These are phyloP conservation scores for Boletus rubropictus DNA, from an alignment of 768 basidiomycete species.

Conservation along the genomic window DNA sequence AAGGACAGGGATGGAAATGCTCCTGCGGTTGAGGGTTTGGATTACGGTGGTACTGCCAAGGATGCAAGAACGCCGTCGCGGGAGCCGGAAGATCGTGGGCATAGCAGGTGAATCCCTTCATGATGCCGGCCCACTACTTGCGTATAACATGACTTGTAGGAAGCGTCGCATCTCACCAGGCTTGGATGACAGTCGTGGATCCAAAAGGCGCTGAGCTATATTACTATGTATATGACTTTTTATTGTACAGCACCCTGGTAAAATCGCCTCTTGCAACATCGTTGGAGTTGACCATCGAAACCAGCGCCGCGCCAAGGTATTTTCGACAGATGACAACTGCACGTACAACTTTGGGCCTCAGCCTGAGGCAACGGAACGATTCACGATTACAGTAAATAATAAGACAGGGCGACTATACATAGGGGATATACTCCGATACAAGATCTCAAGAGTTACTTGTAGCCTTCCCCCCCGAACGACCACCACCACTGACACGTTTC, in stretches of 20 bases:
- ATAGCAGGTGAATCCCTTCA: constrained; percentile 42
- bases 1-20: constrained; percentile 84
- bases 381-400: constrained; percentile 23
- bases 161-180: constrained; percentile 73
- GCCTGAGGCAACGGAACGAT: no score
- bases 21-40: constrained; percentile 82
- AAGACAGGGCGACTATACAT: constrained; percentile 16
- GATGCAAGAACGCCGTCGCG: constrained; percentile 53
- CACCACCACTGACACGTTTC: constrained; percentile 39
- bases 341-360: no score
- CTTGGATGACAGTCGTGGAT: constrained; percentile 59
- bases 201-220: constrained; percentile 59
- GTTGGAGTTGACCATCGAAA: neutral
- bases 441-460: constrained; percentile 26
- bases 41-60: constrained; percentile 65
- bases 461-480: constrained; percentile 27
- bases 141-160: constrained; percentile 32
- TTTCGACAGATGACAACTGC: no score
- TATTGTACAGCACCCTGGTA: constrained; percentile 25
- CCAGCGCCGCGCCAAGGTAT: no score
- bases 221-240: constrained; percentile 24
- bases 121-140: neutral
- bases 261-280: constrained; percentile 6
- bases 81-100: constrained; percentile 63
- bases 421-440: constrained; percentile 2